Evolutionary conservation across 2,329 filamentous ascomycete species (phyloP), one percentile per base, ranked within the genome.

Genomic region (Dactylellina parvicollis): DNA sequence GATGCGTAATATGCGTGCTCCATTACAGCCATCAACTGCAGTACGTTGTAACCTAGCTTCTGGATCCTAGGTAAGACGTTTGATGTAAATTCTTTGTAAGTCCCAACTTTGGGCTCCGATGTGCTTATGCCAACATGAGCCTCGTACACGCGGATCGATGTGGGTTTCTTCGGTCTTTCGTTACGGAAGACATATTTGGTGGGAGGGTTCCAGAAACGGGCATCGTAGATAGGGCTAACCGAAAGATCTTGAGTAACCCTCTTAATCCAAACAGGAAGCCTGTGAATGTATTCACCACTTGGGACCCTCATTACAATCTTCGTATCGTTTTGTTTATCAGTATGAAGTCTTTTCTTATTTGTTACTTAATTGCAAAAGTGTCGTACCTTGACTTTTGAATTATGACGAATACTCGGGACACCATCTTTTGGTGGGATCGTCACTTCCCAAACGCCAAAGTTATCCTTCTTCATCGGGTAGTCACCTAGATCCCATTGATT

Each of bases 1-100:
- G 94, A 98, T 78, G 95, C 95, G 80, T 99, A 99, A 85, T 99
- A 99, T 54, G 95, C 95, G 82, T 99, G 95, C 80, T 99, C 95
- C 94, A 99, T 99, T 79, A 99, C 86, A 47, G 95, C 95, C 95
- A 99, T 99, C 75, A 99, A 85, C 80, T 99, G 95, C 77, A 99
- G 98, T 61, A 93, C 91, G 80, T 99, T 98, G 84, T 99, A 99
- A 40, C 94, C 95, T 44, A 98, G 84, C 75, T 88, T 84, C 79
- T 93, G 90, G 82, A 99, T 98, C 67, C 94, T 88, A 14, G 94
- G 93, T 5, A 99, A 86, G 86, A 96, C 92, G 80, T 91, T 92
- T 78, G 89, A 85, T 1, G 94, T 98, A 81, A 99, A 99, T 82
- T 99, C 93, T 81, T 97, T 96, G 86, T 96, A 99, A 4, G 92